Evolutionary conservation across 192 early-diverging fungal species (phyloP), one percentile per base, ranked within the genome.

Genomic region (Gaertneriomyces semiglobifer): DNA sequence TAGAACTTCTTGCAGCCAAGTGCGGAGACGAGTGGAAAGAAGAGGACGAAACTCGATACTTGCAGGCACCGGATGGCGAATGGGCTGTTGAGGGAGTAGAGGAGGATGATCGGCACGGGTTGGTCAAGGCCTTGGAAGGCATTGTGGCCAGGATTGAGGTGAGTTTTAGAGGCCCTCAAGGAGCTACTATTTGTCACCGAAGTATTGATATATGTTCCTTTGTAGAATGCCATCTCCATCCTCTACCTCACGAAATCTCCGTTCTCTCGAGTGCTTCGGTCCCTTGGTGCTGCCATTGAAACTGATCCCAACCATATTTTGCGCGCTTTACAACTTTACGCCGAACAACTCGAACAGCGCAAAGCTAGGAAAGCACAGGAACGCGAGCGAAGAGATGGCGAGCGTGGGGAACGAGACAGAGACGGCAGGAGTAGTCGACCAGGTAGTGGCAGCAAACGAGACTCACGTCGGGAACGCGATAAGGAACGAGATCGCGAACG

Each of bases 261-360:
- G 44, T 85, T 86, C 73, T 75, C 84, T 20, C 44, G 69, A 14
- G 84, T 82, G 10, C 72, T 89, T 5, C 79, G 85, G 47, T 78
- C 80, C 46, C 72, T 89, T 0, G 80, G 87, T 38, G 77, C 82
- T 39, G 81, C 80, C 3, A 77, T 87, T 59, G 80, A 78, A 33
- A 66, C 82, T 1, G 87, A 88, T 64, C 84, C 84, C 5, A 69
- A 70, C 16, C 82, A 88, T 53, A 79, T 89, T 54, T 39, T 88
- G 10, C 67, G 78, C 4, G 86, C 87, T 4, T 65, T 88, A 44
- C 87, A 88, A 65, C 85, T 88, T 73, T 86, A 86, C 68, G 73
- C 81, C 10, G 58, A 72, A 41, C 40, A 66, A 47, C 64, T 72
- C 7, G 62, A 60, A n/a, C 64, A 72, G 38, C 64, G 65, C 7